A percentile compares a stretch with the other conserved stretches of the same genome.
Conservation (phyloP, 148 eudicot species). For the Nyssa sinensis region DNA sequence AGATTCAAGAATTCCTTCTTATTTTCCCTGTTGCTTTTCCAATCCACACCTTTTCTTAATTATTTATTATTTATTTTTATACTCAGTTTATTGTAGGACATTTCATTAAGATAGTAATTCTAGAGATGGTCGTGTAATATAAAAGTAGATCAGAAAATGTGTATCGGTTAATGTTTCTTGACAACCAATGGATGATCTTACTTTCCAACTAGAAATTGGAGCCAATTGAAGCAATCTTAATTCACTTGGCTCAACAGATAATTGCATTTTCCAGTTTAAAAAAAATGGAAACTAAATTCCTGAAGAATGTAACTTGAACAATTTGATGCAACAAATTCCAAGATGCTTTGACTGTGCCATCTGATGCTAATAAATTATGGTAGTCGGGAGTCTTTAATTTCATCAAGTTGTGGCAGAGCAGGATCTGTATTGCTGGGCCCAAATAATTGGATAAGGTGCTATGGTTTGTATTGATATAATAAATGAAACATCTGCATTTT, state of each 20-base stretch:
- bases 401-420: background rate
- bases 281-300: too few species aligned
- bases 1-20: background rate
- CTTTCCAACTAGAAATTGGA: background rate
- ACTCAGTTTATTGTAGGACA: background rate
- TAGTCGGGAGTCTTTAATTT: background rate
- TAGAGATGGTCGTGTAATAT: background rate
- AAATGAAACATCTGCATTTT: background rate
- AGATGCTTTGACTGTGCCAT: background rate
- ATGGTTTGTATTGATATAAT: background rate
- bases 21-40: background rate
- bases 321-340: background rate
- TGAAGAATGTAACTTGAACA: background rate
- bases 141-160: background rate
- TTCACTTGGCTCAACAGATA: background rate
- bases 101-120: background rate
- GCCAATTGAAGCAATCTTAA: background rate
- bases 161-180: too few species aligned
- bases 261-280: slow-evolving; percentile 1
- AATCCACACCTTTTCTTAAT: background rate
- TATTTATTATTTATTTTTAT: background rate
- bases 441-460: slow-evolving; percentile 1
- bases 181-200: background rate
- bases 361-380: background rate
- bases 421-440: background rate